These are phyloP conservation scores for Zea luxurians DNA, from an alignment of 176 grass and related monocot species.

Conservation along the genomic window DNA sequence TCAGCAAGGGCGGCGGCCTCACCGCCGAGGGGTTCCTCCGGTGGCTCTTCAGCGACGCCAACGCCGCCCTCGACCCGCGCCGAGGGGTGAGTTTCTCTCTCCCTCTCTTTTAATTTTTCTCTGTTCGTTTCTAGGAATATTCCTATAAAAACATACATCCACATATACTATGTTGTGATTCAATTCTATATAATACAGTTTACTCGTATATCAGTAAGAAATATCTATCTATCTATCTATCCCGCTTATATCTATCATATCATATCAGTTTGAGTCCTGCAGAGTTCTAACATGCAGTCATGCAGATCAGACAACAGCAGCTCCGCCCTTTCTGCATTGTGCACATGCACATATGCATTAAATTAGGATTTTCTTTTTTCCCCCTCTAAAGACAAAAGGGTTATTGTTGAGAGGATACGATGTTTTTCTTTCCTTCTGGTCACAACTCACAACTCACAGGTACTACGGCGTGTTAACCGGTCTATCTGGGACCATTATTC, in stretches of 20 bases:
- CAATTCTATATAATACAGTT: not conserved
- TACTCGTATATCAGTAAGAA: no score
- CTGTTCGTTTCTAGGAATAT: not conserved
- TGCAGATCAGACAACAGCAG: not conserved
- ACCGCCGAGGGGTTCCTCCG: conserved; percentile 60
- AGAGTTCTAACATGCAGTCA: not conserved
- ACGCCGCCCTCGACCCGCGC: conserved; percentile 42
- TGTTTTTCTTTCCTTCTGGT: not conserved
- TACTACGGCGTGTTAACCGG: not conserved
- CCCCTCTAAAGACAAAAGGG: not conserved
- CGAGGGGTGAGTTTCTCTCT: conserved; percentile 24
- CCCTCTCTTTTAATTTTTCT: no score
- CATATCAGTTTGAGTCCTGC: not conserved
- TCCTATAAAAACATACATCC: not conserved
- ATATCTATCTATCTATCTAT: no score
- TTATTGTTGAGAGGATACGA: not conserved
- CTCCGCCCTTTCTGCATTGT: not conserved
- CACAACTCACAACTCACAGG: no score
- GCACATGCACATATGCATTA: not conserved
- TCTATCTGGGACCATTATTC: not conserved
- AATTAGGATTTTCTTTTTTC: not conserved
- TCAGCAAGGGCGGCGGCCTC: conserved; percentile 56
- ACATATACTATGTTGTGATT: not conserved
- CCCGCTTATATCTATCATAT: no score
- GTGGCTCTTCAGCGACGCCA: conserved; percentile 65